Conservation (phyloP, 208 protist species). For the Trichomonas tenax region DNA sequence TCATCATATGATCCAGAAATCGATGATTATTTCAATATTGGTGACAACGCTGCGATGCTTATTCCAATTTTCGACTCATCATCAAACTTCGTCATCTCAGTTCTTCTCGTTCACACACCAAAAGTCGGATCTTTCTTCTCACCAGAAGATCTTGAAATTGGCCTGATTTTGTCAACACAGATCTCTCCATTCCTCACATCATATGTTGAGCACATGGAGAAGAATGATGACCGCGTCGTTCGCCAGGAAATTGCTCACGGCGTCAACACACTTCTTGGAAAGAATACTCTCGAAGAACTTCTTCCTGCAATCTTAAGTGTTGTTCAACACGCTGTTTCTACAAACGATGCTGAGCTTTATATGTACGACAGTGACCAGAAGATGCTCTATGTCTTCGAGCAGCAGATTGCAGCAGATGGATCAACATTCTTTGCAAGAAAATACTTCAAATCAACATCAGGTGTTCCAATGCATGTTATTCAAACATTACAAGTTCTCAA, state of each 20-base stretch:
- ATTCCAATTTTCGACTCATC: constrained; percentile 6
- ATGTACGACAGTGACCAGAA: not conserved
- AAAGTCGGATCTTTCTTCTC: not conserved
- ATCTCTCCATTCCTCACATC: not conserved
- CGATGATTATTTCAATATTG: constrained; percentile 14
- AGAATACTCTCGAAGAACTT: not conserved
- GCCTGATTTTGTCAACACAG: not conserved
- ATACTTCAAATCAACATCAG: not conserved
- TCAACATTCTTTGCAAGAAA: not conserved
- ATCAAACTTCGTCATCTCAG: not conserved
- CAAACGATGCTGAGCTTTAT: not conserved
- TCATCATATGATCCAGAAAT: not conserved
- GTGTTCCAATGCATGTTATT: not conserved
- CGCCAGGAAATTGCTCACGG: not conserved
- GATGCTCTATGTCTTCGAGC: not conserved
- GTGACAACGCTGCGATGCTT: not conserved
- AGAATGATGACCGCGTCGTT: not conserved
- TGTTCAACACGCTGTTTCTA: not conserved
- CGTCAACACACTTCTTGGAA: not conserved
- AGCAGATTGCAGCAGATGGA: not conserved
- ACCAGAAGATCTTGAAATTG: not conserved
- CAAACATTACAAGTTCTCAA: not conserved
- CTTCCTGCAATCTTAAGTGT: not conserved
- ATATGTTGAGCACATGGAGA: constrained; percentile 7
- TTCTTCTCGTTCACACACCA: not conserved